Evolutionary conservation across 1,284 basidiomycete species (phyloP), one percentile per base, ranked within the genome.

Genomic region (Ustilago vetiveriae): DNA sequence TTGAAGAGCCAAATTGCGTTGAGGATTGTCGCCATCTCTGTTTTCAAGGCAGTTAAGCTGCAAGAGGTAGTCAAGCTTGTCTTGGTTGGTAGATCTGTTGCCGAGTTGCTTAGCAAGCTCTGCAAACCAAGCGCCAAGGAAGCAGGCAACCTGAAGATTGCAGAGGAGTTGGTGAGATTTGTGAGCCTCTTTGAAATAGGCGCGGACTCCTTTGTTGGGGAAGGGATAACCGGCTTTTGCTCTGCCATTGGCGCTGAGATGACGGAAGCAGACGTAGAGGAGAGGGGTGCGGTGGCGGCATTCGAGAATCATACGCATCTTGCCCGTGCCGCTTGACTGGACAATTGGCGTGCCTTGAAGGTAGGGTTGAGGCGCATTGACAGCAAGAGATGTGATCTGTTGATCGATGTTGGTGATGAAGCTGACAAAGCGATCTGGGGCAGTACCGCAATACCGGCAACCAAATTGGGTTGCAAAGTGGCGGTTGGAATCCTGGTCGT

Each of bases 241-340:
- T 6, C 29, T 22, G n/a, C 6, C 27, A 6, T 42, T 22, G 22
- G 27, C 35, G 22, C 22, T 3, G 22, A 19, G 3, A 8, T 36
- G 19, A 5, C 50, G 57, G 8, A 55, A 11, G 52, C 59, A 63
- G 32, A 63, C n/a, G 37, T 50, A 63, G 14, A 63, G 59, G 8
- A 55, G 51, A 16, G 59, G 59, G 1, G 47, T 29, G 9, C 24
- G 22, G 6, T 40, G 29, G 6, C 38, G 38, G 5, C 41, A 35
- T 17, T 63, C 46, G 9, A 49, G 24, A 0, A 63, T 42, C 51
- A 63, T 49, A 41, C 59, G 41, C 24, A 46, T 50, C 37, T 63
- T 63, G 51, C 59, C 59, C 9, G 41, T 63, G 21, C 59, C 52
- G 52, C 59, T 63, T 14, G 59, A 63, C 23, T 63, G 52, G 14